Evolutionary conservation across 176 grass and related monocot species (phyloP), one percentile per base, ranked within the genome.

Genomic region (Cenchrus americanus): DNA sequence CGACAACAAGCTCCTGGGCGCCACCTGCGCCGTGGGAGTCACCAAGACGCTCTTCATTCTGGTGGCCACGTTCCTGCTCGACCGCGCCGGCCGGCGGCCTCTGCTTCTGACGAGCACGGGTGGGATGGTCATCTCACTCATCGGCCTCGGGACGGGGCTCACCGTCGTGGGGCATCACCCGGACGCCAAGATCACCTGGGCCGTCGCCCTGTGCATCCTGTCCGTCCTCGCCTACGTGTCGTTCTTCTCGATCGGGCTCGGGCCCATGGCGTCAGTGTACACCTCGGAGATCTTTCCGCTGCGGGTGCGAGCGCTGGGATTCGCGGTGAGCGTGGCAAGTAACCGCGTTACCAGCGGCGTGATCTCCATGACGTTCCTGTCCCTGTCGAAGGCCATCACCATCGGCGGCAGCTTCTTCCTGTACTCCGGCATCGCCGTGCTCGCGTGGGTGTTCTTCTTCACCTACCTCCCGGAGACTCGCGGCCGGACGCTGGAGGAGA

Each of bases 221-320:
- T 88, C 87, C 51, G 53, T 76, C 40, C 46, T 94, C 15, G 37
- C 86, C 43, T 94, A 73, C 68, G 90, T 94, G 15, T 77, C 89
- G 0, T 94, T 91, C 78, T 94, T 94, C 93, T 94, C 93, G 1
- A 90, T 92, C 49, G 93, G 93, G 0, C 85, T 94, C 5, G 93
- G 93, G 0, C 90, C 93, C 78, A 80, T 94, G 19, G 24, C 82
- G 0, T 59, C 69, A 22, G 90, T 94, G 23, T 94, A 92, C 68
- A 80, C 84, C 5, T 81, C 93, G 5, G 93, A 94, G 87, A 82
- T 94, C 44, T 92, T 94, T 51, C 92, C 93, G 26, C 82, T 92
- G 68, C 79, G 69, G 48, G 87, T 92, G 66, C 85, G 93, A 41
- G 90, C 90, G 14, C 93, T 90, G 30, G 93, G 93, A 0, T 86